Evolutionary conservation across 257 asterid genomes (phyloP).

Genomic region (Solanum okadae): DNA sequence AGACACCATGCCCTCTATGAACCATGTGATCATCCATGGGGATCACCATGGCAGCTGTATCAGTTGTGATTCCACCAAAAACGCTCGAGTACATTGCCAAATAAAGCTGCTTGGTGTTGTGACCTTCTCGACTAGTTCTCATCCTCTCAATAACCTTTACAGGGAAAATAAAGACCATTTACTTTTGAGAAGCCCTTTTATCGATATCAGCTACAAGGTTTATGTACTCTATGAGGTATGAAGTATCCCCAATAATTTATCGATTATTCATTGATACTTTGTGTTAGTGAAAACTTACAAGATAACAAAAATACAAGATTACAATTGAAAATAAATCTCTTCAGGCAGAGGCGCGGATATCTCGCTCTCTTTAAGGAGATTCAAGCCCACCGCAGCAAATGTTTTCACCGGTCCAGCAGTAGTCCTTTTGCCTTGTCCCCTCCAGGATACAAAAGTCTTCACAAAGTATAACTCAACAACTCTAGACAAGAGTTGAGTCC

Average conservation of each 20-base stretch:
- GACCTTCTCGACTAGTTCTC: constrained; percentile 30
- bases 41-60: constrained; percentile 81
- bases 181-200: not conserved
- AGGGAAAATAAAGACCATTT: not conserved
- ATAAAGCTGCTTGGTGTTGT: constrained; percentile 55
- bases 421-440: no score
- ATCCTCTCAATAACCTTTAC: constrained; percentile 64
- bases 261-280: not conserved
- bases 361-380: no score
- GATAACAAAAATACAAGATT: no score
- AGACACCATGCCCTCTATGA: constrained; percentile 96
- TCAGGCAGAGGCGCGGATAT: no score
- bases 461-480: no score
- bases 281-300: no score
- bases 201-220: not conserved
- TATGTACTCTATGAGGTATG: not conserved
- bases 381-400: no score
- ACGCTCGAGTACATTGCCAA: constrained; percentile 87
- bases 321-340: no score
- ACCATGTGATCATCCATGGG: constrained; percentile 97
- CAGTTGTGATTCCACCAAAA: constrained; percentile 79
- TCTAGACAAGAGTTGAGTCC: no score
- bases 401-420: no score
- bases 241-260: not conserved
- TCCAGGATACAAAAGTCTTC: no score